Percentiles rank a stretch among this genome's conserved stretches.
These are phyloP conservation scores for Guillardia theta DNA, from an alignment of 78 protist species.

Conservation along the genomic window DNA sequence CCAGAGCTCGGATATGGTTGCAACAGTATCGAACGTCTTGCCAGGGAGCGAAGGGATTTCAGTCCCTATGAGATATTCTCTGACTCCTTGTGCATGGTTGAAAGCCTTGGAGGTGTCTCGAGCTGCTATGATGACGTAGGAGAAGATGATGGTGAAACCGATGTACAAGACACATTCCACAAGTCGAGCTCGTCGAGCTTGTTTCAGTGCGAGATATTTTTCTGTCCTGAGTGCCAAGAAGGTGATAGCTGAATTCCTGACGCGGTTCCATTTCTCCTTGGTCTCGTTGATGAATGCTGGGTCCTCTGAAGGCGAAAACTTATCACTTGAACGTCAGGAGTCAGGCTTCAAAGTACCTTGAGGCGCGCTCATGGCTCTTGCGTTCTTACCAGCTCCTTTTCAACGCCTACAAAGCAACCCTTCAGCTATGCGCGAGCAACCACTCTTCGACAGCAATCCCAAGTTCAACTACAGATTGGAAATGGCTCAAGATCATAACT, in stretches of 20 bases:
- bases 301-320: too few species aligned
- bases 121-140: background rate
- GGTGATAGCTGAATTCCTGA: background rate
- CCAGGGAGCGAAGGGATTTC: background rate
- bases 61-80: background rate
- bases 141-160: background rate
- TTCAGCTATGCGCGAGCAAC: too few species aligned
- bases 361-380: too few species aligned
- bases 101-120: background rate
- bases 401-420: too few species aligned
- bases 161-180: background rate
- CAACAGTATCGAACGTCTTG: background rate
- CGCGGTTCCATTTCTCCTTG: background rate
- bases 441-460: too few species aligned
- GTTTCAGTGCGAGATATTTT: background rate
- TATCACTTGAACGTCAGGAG: too few species aligned
- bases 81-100: background rate
- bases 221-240: background rate
- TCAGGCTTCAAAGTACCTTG: too few species aligned
- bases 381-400: too few species aligned
- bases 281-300: background rate
- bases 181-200: background rate
- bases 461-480: too few species aligned
- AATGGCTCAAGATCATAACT: too few species aligned
- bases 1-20: background rate